Evolutionary conservation across 83 land plant genomes (phyloP).

Genomic region (Isoetes engelmannii): DNA sequence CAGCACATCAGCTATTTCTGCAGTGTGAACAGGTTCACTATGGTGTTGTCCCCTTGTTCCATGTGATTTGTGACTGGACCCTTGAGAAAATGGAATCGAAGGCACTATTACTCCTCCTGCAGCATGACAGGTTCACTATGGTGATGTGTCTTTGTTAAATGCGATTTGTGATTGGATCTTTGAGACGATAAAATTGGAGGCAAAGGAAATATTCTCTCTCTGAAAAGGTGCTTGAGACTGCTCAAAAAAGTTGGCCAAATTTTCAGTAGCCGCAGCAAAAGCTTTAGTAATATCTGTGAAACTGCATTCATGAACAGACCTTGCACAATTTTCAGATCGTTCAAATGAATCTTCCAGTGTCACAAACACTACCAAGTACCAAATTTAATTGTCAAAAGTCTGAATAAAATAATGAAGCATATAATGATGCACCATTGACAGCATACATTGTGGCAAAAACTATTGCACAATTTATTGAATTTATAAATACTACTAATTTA

Average conservation of each 20-base stretch:
- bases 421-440: background rate
- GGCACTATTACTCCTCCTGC: no score
- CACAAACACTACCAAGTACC: background rate
- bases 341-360: slow-evolving; percentile 23
- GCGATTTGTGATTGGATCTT: no score
- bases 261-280: slow-evolving; percentile 9
- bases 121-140: no score
- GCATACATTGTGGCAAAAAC: background rate
- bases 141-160: no score
- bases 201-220: no score
- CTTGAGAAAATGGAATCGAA: no score
- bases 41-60: no score
- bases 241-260: slow-evolving; percentile 7
- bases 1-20: no score
- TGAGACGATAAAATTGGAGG: no score
- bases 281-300: slow-evolving; percentile 12
- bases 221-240: background rate
- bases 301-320: slow-evolving; percentile 19
- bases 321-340: slow-evolving; percentile 16
- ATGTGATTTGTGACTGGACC: no score
- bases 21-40: no score
- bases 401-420: background rate
- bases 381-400: background rate
- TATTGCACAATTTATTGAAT: background rate
- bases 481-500: background rate